Evolutionary conservation across 2,329 filamentous ascomycete species (phyloP).

Genomic region (Alternaria burnsii): DNA sequence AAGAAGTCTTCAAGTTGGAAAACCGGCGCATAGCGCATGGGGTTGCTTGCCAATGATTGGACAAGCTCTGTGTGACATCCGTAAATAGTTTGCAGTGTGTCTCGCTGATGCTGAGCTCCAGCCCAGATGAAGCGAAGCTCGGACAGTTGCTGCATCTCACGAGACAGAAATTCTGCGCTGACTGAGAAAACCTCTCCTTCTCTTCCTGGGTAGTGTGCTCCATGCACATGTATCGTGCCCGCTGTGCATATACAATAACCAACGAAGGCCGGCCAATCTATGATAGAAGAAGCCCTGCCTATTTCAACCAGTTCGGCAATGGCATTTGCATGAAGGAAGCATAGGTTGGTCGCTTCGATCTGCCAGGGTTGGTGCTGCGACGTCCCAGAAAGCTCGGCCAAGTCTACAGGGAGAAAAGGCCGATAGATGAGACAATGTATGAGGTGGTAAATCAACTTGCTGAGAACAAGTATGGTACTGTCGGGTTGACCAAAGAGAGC

Average conservation of each 20-base stretch:
- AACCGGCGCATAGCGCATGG: slow-evolving; percentile 77
- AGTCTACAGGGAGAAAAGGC: slow-evolving; percentile 84
- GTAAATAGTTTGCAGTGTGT: slow-evolving; percentile 80
- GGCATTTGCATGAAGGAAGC: slow-evolving; percentile 85
- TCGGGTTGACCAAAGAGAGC: slow-evolving; percentile 79
- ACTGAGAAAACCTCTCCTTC: slow-evolving; percentile 70
- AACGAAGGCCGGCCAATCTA: slow-evolving; percentile 87
- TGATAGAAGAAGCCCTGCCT: slow-evolving; percentile 74
- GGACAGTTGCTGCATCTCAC: slow-evolving; percentile 80
- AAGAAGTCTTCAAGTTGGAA: slow-evolving; percentile 91
- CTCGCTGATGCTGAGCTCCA: slow-evolving; percentile 79
- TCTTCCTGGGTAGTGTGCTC: slow-evolving; percentile 76
- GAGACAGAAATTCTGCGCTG: slow-evolving; percentile 74
- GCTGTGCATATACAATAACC: slow-evolving; percentile 88
- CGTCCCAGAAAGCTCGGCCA: slow-evolving; percentile 79
- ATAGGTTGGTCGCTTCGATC: slow-evolving; percentile 88
- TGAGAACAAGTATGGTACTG: slow-evolving; percentile 79
- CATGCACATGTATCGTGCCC: slow-evolving; percentile 87
- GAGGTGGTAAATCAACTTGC: slow-evolving; percentile 86
- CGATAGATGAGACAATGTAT: slow-evolving; percentile 88
- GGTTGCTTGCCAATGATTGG: slow-evolving; percentile 71
- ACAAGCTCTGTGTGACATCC: slow-evolving; percentile 83
- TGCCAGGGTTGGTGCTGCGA: slow-evolving; percentile 93
- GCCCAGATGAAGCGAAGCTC: slow-evolving; percentile 80
- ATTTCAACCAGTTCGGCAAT: slow-evolving; percentile 84